phyloP scores from a whole-genome alignment of 495 filamentous ascomycete genomes.

The Rostrohypoxylon terebratum region DNA sequence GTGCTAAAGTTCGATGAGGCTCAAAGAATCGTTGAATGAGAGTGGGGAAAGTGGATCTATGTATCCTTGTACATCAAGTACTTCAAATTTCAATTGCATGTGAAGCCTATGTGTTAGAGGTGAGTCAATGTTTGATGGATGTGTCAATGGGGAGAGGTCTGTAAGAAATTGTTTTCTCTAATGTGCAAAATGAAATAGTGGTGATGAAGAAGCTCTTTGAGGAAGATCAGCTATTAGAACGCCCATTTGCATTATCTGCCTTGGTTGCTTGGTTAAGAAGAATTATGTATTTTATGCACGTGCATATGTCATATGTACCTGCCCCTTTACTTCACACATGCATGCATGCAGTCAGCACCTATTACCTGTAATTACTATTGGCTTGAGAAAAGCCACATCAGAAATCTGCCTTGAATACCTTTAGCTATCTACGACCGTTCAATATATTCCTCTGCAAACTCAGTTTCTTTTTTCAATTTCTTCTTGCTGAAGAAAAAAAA shows the following conservation, averaged over 20 bases:
- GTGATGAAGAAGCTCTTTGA: not conserved
- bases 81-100: not conserved
- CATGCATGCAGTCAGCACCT: too few species aligned
- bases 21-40: slow-evolving; percentile 5
- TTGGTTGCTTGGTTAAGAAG: not conserved
- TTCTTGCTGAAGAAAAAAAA: not conserved
- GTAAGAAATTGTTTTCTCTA: slow-evolving; percentile 3
- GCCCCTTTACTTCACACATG: not conserved
- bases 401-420: not conserved
- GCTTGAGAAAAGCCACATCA: not conserved
- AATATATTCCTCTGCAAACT: not conserved
- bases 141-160: not conserved
- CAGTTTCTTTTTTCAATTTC: not conserved
- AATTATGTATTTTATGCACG: not conserved
- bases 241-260: not conserved
- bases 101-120: not conserved
- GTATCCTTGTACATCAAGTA: slow-evolving; percentile 6
- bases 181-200: not conserved
- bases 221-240: not conserved
- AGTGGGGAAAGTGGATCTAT: not conserved
- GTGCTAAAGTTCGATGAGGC: slow-evolving; percentile 24
- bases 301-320: not conserved
- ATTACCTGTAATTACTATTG: not conserved
- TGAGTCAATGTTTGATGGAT: not conserved
- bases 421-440: not conserved